Percentiles rank a stretch among this genome's conserved stretches.
These are phyloP conservation scores for Millerozyma miso DNA, from an alignment of 805 yeast species.

Conservation along the genomic window DNA sequence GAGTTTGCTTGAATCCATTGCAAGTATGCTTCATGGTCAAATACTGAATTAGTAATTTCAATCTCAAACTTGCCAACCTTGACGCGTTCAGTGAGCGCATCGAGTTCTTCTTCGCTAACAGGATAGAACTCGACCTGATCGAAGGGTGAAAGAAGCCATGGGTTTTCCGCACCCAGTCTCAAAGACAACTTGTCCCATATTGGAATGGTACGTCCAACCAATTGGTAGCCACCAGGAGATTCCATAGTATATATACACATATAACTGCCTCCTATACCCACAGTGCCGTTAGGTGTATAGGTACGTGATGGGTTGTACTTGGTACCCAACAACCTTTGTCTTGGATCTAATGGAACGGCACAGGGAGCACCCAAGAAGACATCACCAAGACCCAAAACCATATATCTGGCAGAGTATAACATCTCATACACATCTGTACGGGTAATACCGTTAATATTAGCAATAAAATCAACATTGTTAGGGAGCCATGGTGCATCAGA, in stretches of 20 bases:
- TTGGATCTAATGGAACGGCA: constrained; percentile 96
- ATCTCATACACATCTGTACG: constrained; percentile 76
- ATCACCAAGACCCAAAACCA: constrained; percentile 94
- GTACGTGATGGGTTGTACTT: constrained; percentile 97
- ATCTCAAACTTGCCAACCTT: constrained; percentile 77
- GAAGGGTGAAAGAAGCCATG: constrained; percentile 90
- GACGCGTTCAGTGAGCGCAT: constrained; percentile 63
- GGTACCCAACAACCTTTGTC: constrained; percentile 87
- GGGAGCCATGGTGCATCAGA: constrained; percentile 97
- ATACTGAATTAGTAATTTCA: constrained; percentile 69
- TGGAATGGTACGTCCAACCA: constrained; percentile 94
- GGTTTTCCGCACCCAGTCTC: constrained; percentile 57
- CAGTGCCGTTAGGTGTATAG: constrained; percentile 93
- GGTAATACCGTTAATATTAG: constrained; percentile 76
- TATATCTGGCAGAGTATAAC: constrained; percentile 83
- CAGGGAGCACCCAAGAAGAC: constrained; percentile 98
- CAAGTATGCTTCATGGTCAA: constrained; percentile 76
- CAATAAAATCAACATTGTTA: constrained; percentile 92
- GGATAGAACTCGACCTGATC: constrained; percentile 95
- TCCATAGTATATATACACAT: constrained; percentile 99
- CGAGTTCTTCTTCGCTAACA: constrained; percentile 80
- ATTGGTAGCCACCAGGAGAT: constrained; percentile 97
- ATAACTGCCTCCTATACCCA: constrained; percentile 97
- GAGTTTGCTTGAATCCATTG: constrained; percentile 73
- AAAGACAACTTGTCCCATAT: constrained; percentile 93